Evolutionary conservation across 2,329 filamentous ascomycete species (phyloP).

Genomic region (Fusarium chuoi): DNA sequence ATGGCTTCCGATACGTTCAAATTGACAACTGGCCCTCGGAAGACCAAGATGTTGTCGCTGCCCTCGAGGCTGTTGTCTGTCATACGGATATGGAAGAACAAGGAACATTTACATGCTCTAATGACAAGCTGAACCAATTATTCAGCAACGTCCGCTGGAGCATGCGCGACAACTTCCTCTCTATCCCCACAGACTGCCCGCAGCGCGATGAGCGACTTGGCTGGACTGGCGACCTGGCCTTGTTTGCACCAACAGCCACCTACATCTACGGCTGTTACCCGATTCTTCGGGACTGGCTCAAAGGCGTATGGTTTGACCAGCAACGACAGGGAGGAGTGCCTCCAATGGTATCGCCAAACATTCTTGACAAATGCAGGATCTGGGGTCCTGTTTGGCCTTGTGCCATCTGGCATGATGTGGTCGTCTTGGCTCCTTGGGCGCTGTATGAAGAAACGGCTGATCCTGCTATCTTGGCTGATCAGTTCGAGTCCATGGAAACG

Average conservation of each 20-base stretch:
- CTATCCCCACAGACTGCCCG: constrained; percentile 67
- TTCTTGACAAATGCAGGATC: constrained; percentile 11
- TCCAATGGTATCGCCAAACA: constrained; percentile 37
- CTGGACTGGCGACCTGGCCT: constrained; percentile 63
- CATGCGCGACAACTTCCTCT: constrained; percentile 68
- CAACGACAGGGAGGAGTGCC: constrained; percentile 29
- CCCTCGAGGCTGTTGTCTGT: constrained; percentile 51
- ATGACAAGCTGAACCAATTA: constrained; percentile 63
- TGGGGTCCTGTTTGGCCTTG: constrained; percentile 41
- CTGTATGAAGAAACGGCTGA: constrained; percentile 54
- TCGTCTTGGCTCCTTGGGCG: constrained; percentile 55
- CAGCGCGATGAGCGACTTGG: constrained; percentile 65
- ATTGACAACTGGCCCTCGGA: constrained; percentile 55
- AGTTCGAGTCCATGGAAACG: constrained; percentile 53
- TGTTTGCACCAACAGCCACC: constrained; percentile 62
- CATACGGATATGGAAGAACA: constrained; percentile 64
- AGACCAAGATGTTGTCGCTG: constrained; percentile 33
- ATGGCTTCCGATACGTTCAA: constrained; percentile 65
- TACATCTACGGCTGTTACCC: constrained; percentile 62
- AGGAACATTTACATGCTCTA: constrained; percentile 63
- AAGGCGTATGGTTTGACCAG: constrained; percentile 36
- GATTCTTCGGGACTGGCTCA: constrained; percentile 55
- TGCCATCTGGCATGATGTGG: constrained; percentile 57
- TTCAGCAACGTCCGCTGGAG: constrained; percentile 66
- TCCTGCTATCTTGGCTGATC: constrained; percentile 47